Evolutionary conservation across 192 early-diverging fungal species (phyloP).

Genomic region (Bifiguratus adelaidae): DNA sequence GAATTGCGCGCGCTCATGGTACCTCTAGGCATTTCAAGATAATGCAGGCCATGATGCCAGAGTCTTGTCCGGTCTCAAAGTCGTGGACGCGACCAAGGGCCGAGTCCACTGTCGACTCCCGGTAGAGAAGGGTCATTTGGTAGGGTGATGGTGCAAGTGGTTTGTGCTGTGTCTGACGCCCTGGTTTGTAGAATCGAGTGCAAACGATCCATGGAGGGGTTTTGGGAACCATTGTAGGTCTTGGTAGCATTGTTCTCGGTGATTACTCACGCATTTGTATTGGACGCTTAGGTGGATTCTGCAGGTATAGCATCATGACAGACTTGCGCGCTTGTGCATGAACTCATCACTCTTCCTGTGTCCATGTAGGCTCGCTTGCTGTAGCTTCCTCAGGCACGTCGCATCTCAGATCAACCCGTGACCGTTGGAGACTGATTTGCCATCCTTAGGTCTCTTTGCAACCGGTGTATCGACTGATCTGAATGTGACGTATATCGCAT

Average conservation of each 20-base stretch:
- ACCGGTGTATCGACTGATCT: conserved; percentile 48
- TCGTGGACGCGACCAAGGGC: conserved; percentile 24
- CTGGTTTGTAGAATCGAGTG: conserved; percentile 27
- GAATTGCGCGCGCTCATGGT: too few species aligned
- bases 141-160: conserved; percentile 9
- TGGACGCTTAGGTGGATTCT: neutral
- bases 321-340: neutral
- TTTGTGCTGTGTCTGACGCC: neutral
- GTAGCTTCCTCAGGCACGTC: too few species aligned
- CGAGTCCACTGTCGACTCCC: conserved; percentile 23
- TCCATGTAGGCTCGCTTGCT: conserved; percentile 42
- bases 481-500: conserved; percentile 38
- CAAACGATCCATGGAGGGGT: conserved; percentile 37
- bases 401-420: too few species aligned
- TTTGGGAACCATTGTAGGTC: conserved; percentile 28
- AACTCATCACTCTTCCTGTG: conserved; percentile 7
- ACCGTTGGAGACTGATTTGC: too few species aligned
- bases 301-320: too few species aligned
- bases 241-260: too few species aligned
- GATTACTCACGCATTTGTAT: neutral
- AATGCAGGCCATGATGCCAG: too few species aligned
- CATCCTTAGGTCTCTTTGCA: conserved; percentile 28
- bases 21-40: too few species aligned
- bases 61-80: too few species aligned
- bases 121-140: conserved; percentile 35